These are phyloP conservation scores for Phaeosphaeriaceae sp. DNA, from an alignment of 2,329 filamentous ascomycete species.

Conservation along the genomic window DNA sequence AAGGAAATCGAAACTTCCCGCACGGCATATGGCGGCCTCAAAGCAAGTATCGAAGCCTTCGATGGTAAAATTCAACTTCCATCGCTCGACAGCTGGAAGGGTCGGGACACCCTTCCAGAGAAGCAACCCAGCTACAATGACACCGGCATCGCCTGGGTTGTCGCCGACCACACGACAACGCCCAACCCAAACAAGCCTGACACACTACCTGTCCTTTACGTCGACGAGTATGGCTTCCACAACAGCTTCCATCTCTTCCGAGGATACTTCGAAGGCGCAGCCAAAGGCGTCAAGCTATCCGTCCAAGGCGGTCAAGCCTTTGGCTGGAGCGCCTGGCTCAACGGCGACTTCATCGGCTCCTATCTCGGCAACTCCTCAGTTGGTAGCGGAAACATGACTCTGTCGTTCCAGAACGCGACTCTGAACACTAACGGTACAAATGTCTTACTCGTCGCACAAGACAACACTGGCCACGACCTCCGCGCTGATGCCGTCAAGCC, in stretches of 20 bases:
- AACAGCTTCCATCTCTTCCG: slow-evolving; percentile 52
- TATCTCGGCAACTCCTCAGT: slow-evolving; percentile 59
- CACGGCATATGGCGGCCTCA: slow-evolving; percentile 48
- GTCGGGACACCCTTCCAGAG: slow-evolving; percentile 59
- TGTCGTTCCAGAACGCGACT: slow-evolving; percentile 61
- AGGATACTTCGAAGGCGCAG: slow-evolving; percentile 47
- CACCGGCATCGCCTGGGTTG: slow-evolving; percentile 52
- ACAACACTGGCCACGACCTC: slow-evolving; percentile 67
- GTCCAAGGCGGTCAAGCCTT: slow-evolving; percentile 63
- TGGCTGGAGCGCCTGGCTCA: slow-evolving; percentile 65
- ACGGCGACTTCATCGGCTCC: slow-evolving; percentile 63
- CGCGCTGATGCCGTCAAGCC: slow-evolving; percentile 57
- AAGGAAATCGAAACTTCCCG: slow-evolving; percentile 33
- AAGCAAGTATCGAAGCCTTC: slow-evolving; percentile 35
- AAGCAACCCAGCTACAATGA: slow-evolving; percentile 53
- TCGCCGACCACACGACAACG: slow-evolving; percentile 46
- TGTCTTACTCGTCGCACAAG: slow-evolving; percentile 63
- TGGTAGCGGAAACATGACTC: slow-evolving; percentile 45
- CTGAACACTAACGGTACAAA: slow-evolving; percentile 51
- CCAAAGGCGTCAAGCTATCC: slow-evolving; percentile 57
- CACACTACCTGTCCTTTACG: slow-evolving; percentile 51
- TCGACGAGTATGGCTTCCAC: slow-evolving; percentile 53
- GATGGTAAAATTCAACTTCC: slow-evolving; percentile 47
- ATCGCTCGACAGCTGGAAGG: slow-evolving; percentile 55
- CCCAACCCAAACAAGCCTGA: slow-evolving; percentile 48